These are phyloP conservation scores for Herpetomonas tarakana DNA, from an alignment of 208 protist genomes.

Conservation along the genomic window DNA sequence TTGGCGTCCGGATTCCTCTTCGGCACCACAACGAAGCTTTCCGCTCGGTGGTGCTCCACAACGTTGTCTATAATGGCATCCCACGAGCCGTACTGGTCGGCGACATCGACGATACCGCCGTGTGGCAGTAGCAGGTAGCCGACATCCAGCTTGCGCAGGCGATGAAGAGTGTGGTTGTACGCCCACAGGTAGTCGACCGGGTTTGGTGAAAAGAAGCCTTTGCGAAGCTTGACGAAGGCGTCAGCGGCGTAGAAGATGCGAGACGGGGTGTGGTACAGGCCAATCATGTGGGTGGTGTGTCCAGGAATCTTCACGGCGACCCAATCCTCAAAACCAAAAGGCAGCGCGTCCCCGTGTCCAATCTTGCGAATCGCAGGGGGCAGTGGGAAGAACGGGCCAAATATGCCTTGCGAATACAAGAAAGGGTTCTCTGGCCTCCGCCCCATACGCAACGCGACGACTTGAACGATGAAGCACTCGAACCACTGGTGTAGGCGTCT, in stretches of 20 bases:
- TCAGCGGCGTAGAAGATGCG: constrained; percentile 44
- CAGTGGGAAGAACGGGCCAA: constrained; percentile 31
- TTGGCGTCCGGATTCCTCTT: background rate
- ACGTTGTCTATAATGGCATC: constrained; percentile 32
- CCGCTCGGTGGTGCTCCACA: background rate
- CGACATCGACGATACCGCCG: constrained; percentile 37
- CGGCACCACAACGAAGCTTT: background rate
- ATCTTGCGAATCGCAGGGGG: constrained; percentile 7
- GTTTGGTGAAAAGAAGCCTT: constrained; percentile 35
- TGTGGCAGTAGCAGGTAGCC: constrained; percentile 36
- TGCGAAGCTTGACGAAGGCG: constrained; percentile 28
- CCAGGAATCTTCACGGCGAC: constrained; percentile 35
- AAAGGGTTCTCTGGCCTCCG: constrained; percentile 25
- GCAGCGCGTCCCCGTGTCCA: constrained; percentile 30
- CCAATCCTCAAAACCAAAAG: constrained; percentile 46
- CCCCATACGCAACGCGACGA: constrained; percentile 31
- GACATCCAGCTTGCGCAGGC: constrained; percentile 33
- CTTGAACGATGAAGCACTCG: constrained; percentile 24
- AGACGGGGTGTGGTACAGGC: constrained; percentile 36
- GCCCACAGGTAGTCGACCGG: constrained; percentile 33
- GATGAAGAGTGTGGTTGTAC: constrained; percentile 29
- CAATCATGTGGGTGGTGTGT: constrained; percentile 56
- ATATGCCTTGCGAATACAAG: constrained; percentile 23
- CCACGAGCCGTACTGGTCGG: constrained; percentile 31
- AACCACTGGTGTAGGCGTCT: constrained; percentile 20